phyloP scores from a whole-genome alignment of 2,329 filamentous ascomycete species.

The Lecanicillium sp. region DNA sequence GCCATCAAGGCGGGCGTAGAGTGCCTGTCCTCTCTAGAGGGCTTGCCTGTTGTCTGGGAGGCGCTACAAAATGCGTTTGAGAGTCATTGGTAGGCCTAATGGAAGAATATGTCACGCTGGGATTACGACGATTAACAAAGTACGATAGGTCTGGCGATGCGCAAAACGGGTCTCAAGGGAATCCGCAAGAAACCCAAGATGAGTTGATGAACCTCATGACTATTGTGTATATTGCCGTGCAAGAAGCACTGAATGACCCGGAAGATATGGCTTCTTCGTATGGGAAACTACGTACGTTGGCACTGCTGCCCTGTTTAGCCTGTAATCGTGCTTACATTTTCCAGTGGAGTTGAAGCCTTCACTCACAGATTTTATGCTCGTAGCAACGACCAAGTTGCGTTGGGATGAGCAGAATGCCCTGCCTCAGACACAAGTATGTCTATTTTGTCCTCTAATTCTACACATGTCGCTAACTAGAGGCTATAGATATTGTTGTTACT shows the following conservation, averaged over 20 bases:
- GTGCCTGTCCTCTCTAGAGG: slow-evolving; percentile 43
- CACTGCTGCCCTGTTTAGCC: background rate
- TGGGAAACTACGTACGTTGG: slow-evolving; percentile 41
- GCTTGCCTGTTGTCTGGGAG: slow-evolving; percentile 43
- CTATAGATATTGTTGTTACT: slow-evolving; percentile 67
- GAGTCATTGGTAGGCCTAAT: slow-evolving; percentile 40
- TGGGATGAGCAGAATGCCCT: slow-evolving; percentile 62
- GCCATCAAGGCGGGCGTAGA: slow-evolving; percentile 49
- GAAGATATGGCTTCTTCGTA: slow-evolving; percentile 39
- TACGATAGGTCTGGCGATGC: slow-evolving; percentile 42
- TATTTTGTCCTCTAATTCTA: background rate
- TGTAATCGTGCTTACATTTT: slow-evolving; percentile 14
- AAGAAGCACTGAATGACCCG: slow-evolving; percentile 45
- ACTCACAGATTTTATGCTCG: slow-evolving; percentile 64
- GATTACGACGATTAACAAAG: too few species aligned
- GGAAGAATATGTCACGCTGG: too few species aligned
- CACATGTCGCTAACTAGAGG: slow-evolving; percentile 13
- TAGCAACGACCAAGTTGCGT: slow-evolving; percentile 58
- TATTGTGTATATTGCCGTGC: slow-evolving; percentile 53
- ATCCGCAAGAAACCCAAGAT: slow-evolving; percentile 46
- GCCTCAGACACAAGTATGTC: slow-evolving; percentile 55
- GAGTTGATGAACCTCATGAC: slow-evolving; percentile 57
- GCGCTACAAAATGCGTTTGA: slow-evolving; percentile 42
- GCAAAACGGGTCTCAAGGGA: slow-evolving; percentile 27
- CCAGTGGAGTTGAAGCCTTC: slow-evolving; percentile 54